phyloP scores from a whole-genome alignment of 1,284 basidiomycete genomes.

The Moesziomyces sp. region DNA sequence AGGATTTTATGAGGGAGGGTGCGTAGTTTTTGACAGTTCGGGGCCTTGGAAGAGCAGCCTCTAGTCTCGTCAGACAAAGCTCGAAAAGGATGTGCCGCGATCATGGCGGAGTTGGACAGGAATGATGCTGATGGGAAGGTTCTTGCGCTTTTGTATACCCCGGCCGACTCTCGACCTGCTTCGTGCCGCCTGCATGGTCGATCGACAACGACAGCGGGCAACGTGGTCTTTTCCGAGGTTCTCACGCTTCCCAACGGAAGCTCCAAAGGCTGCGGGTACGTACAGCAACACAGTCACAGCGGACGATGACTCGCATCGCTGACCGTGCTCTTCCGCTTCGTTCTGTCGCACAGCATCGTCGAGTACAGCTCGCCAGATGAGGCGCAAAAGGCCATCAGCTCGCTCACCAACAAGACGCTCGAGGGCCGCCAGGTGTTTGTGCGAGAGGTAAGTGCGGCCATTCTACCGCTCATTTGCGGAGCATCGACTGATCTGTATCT shows the following conservation, averaged over 20 bases:
- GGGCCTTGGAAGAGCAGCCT: too few species aligned
- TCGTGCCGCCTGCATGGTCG: background rate
- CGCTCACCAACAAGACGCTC: slow-evolving; percentile 77
- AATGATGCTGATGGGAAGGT: slow-evolving; percentile 39
- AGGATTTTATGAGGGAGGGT: slow-evolving; percentile 69
- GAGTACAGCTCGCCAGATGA: slow-evolving; percentile 57
- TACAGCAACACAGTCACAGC: background rate
- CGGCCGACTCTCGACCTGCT: slow-evolving; percentile 3
- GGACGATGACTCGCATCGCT: too few species aligned
- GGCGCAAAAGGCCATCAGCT: slow-evolving; percentile 55
- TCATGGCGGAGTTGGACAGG: slow-evolving; percentile 4
- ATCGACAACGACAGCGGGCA: slow-evolving; percentile 52
- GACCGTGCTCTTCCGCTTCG: background rate
- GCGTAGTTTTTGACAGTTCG: slow-evolving; percentile 34
- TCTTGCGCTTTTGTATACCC: slow-evolving; percentile 32
- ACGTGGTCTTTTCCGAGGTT: slow-evolving; percentile 98
- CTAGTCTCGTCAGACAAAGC: background rate
- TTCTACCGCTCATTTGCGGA: background rate
- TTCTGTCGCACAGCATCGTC: slow-evolving; percentile 48
- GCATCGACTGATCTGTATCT: slow-evolving; percentile 3
- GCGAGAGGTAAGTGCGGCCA: slow-evolving; percentile 79
- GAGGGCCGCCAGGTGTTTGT: slow-evolving; percentile 94
- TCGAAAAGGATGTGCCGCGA: slow-evolving; percentile 3
- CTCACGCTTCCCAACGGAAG: slow-evolving; percentile 93
- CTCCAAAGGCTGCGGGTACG: slow-evolving; percentile 85